Evolutionary conservation across 169 alveolate genomes (phyloP).

Genomic region (Plasmodium gaboni): DNA sequence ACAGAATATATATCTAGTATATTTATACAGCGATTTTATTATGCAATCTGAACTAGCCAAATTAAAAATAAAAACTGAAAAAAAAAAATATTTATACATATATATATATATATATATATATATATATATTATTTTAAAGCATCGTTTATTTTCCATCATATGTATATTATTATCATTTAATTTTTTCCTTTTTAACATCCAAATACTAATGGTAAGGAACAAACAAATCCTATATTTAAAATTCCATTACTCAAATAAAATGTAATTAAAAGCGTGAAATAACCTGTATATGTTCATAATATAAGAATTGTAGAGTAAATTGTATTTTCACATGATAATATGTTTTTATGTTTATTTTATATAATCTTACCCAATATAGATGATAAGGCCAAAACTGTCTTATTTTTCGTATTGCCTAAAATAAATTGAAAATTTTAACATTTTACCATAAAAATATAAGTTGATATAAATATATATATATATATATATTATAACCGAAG

Average conservation of each 20-base stretch:
- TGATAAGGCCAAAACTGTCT: slow-evolving; percentile 39
- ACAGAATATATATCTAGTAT: slow-evolving; percentile 33
- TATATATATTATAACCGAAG: slow-evolving; percentile 39
- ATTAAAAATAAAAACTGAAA: slow-evolving; percentile 30
- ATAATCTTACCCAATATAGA: slow-evolving; percentile 25
- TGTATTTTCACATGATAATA: too few relatives aligned
- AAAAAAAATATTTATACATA: background rate
- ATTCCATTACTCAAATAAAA: slow-evolving; percentile 58
- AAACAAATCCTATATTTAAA: slow-evolving; percentile 50
- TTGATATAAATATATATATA: background rate
- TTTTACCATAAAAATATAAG: background rate
- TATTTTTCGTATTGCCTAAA: slow-evolving; percentile 45
- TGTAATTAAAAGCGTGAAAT: slow-evolving; percentile 18
- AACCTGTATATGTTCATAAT: slow-evolving; percentile 7
- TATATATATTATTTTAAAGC: background rate
- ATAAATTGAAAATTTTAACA: slow-evolving; percentile 1
- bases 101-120: background rate
- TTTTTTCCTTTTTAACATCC: slow-evolving; percentile 18
- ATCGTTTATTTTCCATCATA: background rate
- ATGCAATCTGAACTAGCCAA: slow-evolving; percentile 41
- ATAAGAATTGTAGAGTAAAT: too few relatives aligned
- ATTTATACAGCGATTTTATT: slow-evolving; percentile 21
- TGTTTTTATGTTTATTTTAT: background rate
- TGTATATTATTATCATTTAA: background rate
- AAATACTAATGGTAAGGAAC: slow-evolving; percentile 61